These are phyloP conservation scores for Bipolaris gigantea DNA, from an alignment of 2,329 filamentous ascomycete genomes.

Conservation along the genomic window DNA sequence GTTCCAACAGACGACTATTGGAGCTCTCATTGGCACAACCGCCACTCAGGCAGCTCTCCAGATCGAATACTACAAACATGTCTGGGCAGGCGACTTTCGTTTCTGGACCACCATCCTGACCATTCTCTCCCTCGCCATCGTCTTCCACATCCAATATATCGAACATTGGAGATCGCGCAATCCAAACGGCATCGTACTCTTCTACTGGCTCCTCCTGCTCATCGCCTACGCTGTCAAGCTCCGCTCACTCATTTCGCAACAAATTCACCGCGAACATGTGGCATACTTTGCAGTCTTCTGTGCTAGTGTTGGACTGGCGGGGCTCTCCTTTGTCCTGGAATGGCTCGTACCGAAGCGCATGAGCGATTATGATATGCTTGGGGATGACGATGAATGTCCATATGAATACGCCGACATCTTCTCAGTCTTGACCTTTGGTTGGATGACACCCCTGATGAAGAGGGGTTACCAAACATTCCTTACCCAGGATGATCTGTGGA, in stretches of 20 bases:
- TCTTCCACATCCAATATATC: slow-evolving; percentile 80
- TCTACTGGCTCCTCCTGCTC: slow-evolving; percentile 89
- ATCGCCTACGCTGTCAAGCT: slow-evolving; percentile 80
- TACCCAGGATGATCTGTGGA: slow-evolving; percentile 96
- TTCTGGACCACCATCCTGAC: slow-evolving; percentile 79
- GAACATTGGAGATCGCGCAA: slow-evolving; percentile 83
- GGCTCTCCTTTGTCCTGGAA: slow-evolving; percentile 74
- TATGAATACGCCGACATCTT: slow-evolving; percentile 93
- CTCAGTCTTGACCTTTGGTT: slow-evolving; percentile 89
- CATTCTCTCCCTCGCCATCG: slow-evolving; percentile 70
- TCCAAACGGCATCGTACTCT: slow-evolving; percentile 83
- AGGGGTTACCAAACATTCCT: slow-evolving; percentile 89
- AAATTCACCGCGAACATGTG: slow-evolving; percentile 66
- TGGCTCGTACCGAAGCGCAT: slow-evolving; percentile 83
- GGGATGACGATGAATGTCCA: slow-evolving; percentile 71
- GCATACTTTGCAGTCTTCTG: slow-evolving; percentile 79
- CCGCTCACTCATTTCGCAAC: slow-evolving; percentile 79
- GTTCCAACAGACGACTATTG: slow-evolving; percentile 60
- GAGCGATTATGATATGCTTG: slow-evolving; percentile 68
- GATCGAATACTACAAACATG: slow-evolving; percentile 66
- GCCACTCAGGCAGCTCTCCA: slow-evolving; percentile 75
- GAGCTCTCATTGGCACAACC: slow-evolving; percentile 67
- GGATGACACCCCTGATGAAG: slow-evolving; percentile 99
- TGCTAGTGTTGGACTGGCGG: slow-evolving; percentile 69
- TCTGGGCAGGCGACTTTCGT: slow-evolving; percentile 80